Conservation (phyloP, 2,329 filamentous ascomycete genomes). For the Ceratocystis variospora region DNA sequence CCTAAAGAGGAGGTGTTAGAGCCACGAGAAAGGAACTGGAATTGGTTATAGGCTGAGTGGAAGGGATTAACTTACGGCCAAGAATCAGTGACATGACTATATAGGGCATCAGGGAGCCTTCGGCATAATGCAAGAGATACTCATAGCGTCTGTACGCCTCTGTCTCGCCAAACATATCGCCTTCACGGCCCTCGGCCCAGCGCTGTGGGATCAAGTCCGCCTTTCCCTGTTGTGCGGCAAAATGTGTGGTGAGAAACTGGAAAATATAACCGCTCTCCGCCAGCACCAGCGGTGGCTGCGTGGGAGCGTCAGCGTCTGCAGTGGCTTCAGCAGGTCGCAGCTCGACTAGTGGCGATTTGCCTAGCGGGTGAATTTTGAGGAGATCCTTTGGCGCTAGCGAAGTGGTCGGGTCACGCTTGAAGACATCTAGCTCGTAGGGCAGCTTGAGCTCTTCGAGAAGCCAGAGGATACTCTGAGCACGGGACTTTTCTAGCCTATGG, state of each 20-base stretch:
- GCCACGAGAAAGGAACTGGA: not conserved
- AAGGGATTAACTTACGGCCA: slow-evolving; percentile 27
- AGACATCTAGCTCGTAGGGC: slow-evolving; percentile 66
- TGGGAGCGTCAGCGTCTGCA: not conserved
- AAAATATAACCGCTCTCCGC: slow-evolving; percentile 72
- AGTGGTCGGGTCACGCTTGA: slow-evolving; percentile 50
- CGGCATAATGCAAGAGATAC: slow-evolving; percentile 70
- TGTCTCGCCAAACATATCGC: slow-evolving; percentile 45
- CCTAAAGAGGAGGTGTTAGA: slow-evolving; percentile 22
- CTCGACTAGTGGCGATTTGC: slow-evolving; percentile 70
- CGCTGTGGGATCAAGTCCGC: slow-evolving; percentile 36
- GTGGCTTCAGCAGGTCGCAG: slow-evolving; percentile 33
- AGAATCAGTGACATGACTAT: slow-evolving; percentile 53
- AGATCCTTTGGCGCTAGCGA: slow-evolving; percentile 63
- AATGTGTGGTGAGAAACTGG: slow-evolving; percentile 66
- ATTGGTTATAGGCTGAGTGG: no score
- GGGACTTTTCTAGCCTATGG: slow-evolving; percentile 65
- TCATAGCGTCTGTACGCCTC: slow-evolving; percentile 45
- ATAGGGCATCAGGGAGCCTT: slow-evolving; percentile 68
- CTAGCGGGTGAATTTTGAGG: slow-evolving; percentile 66
- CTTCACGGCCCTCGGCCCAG: slow-evolving; percentile 45
- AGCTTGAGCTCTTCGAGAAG: slow-evolving; percentile 71
- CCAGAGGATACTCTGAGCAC: slow-evolving; percentile 73
- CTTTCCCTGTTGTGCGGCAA: slow-evolving; percentile 24
- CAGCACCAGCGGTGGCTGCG: slow-evolving; percentile 42